Conservation (phyloP, 2,329 filamentous ascomycete species). For the Ploettnerulaceae sp. region DNA sequence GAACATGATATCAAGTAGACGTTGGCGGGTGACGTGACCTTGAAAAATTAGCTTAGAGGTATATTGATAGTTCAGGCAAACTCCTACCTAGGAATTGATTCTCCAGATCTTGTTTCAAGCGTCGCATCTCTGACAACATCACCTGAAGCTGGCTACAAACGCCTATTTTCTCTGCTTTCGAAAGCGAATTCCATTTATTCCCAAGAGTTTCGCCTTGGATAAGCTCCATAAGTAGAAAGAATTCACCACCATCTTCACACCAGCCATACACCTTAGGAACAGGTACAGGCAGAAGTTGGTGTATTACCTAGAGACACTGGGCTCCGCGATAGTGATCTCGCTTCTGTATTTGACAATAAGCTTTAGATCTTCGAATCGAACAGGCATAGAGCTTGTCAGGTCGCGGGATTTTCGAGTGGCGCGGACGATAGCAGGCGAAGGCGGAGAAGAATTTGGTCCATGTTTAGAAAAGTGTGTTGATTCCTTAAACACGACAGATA, state of each 20-base stretch:
- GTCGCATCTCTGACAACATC: conserved; percentile 19
- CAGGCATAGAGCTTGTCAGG: conserved; percentile 11
- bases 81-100: conserved; percentile 14
- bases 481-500: conserved; percentile 12
- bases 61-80: conserved; percentile 1
- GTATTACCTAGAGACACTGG: conserved; percentile 32
- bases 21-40: conserved; percentile 17
- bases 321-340: conserved; percentile 30
- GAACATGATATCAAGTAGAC: conserved; percentile 24
- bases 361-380: conserved; percentile 30
- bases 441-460: conserved; percentile 10
- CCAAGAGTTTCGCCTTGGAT: conserved; percentile 19
- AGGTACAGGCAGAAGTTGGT: conserved; percentile 28
- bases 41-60: conserved; percentile 1
- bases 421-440: conserved; percentile 9
- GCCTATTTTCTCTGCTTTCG: conserved; percentile 1
- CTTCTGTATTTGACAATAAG: conserved; percentile 36
- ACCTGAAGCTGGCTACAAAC: conserved; percentile 23
- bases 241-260: conserved; percentile 26
- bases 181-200: conserved; percentile 17
- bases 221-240: conserved; percentile 31
- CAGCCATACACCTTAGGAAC: conserved; percentile 38
- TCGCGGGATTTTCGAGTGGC: conserved; percentile 6
- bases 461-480: conserved; percentile 10
- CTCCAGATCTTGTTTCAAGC: conserved; percentile 13